Percentiles rank a stretch among this genome's conserved stretches.
phyloP scores from a whole-genome alignment of 805 yeast genomes.

The Zygoascus bituminiphila region DNA sequence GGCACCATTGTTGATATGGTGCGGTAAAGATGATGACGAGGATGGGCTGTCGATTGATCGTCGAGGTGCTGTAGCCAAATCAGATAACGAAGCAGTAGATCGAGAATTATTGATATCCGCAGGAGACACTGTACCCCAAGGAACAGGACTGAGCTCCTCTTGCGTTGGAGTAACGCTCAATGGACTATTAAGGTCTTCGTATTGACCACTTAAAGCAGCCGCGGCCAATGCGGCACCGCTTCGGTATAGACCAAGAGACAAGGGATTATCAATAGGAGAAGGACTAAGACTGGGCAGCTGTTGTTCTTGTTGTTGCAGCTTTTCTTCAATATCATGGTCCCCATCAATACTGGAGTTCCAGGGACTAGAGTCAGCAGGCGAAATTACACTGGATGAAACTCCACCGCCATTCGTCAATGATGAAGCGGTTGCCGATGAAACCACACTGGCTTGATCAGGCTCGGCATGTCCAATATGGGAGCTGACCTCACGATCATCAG shows the following conservation, averaged over 20 bases:
- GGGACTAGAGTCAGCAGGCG: background rate
- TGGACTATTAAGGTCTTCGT: background rate
- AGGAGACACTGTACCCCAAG: conserved; percentile 15
- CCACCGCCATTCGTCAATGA: background rate
- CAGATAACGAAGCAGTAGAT: background rate
- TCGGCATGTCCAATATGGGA: background rate
- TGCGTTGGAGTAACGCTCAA: conserved; percentile 5
- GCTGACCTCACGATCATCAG: background rate
- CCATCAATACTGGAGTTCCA: background rate
- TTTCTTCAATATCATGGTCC: background rate
- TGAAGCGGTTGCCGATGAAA: background rate
- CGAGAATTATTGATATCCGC: conserved; percentile 6
- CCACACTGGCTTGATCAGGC: background rate
- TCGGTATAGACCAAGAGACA: conserved; percentile 12
- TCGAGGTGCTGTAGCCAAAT: background rate
- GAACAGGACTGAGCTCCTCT: conserved; percentile 8
- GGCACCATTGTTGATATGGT: background rate
- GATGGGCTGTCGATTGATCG: background rate
- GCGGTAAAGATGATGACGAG: background rate
- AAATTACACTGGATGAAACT: background rate
- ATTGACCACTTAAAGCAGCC: conserved; percentile 11
- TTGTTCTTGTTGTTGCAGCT: background rate
- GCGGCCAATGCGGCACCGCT: conserved; percentile 15
- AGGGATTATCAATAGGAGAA: background rate
- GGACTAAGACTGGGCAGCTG: too few species aligned